These are phyloP conservation scores for Amaranthus palmeri DNA, from an alignment of 148 eudicot genomes.

Conservation along the genomic window DNA sequence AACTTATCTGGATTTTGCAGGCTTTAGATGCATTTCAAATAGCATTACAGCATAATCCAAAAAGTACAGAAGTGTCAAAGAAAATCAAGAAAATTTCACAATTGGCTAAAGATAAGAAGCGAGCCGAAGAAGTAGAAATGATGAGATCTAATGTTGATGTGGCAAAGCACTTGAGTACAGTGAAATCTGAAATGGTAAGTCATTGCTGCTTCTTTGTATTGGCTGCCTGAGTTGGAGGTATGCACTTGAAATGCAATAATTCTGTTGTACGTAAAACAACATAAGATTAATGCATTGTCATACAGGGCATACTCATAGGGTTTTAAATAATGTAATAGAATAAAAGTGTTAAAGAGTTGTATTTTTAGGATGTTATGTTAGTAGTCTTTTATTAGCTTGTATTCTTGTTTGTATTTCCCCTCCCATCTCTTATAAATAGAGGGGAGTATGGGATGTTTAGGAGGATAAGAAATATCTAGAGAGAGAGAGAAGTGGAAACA, in stretches of 20 bases:
- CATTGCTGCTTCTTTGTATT: background rate
- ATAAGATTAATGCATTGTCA: too few species aligned
- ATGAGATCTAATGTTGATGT: slow-evolving; percentile 78
- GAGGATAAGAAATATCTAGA: too few species aligned
- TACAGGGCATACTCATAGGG: too few species aligned
- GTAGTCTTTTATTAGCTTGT: too few species aligned
- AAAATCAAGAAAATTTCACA: slow-evolving; percentile 82
- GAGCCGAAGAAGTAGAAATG: slow-evolving; percentile 67
- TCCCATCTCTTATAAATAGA: too few species aligned
- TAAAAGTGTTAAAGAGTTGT: too few species aligned
- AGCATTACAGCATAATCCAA: slow-evolving; percentile 71
- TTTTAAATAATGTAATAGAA: too few species aligned
- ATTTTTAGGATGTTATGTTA: too few species aligned
- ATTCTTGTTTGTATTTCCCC: too few species aligned
- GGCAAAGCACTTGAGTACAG: slow-evolving; percentile 55
- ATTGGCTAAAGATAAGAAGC: slow-evolving; percentile 69
- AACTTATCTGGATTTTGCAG: slow-evolving; percentile 32
- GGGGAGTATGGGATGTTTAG: too few species aligned
- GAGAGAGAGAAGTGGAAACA: too few species aligned
- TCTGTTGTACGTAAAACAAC: too few species aligned
- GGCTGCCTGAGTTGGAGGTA: background rate
- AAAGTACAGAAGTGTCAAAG: slow-evolving; percentile 80
- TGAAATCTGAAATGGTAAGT: slow-evolving; percentile 83
- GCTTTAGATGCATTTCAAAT: slow-evolving; percentile 76
- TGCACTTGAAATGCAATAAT: background rate